Evolutionary conservation across 495 filamentous ascomycete genomes (phyloP).

Genomic region (Extremus antarcticus): DNA sequence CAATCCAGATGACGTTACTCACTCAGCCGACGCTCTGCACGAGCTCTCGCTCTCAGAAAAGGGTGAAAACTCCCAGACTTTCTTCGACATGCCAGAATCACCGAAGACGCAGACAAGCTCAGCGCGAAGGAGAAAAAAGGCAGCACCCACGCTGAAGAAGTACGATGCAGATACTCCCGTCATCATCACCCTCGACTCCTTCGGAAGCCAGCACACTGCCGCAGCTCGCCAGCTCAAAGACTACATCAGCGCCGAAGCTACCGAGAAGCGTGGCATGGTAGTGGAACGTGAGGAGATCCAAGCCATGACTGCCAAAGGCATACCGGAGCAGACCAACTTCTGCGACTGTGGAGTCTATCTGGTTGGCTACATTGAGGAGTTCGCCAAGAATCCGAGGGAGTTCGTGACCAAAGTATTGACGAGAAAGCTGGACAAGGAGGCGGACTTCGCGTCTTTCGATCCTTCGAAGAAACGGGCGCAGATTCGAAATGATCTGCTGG

Average conservation of each 20-base stretch:
- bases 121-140: conserved; percentile 4
- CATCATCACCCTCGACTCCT: conserved; percentile 85
- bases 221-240: conserved; percentile 59
- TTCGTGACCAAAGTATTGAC: conserved; percentile 50
- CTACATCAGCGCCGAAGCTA: conserved; percentile 65
- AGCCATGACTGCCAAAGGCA: conserved; percentile 56
- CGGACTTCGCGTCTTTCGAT: conserved; percentile 46
- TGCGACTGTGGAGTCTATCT: conserved; percentile 86
- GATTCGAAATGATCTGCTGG: conserved; percentile 43
- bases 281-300: conserved; percentile 41
- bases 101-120: background rate
- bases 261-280: conserved; percentile 53
- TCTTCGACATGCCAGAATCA: background rate
- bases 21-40: background rate
- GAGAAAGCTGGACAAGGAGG: conserved; percentile 34
- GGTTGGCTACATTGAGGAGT: conserved; percentile 70
- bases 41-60: conserved; percentile 7
- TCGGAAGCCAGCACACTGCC: conserved; percentile 48
- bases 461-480: conserved; percentile 42
- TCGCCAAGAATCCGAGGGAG: conserved; percentile 54
- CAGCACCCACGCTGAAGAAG: conserved; percentile 14
- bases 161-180: conserved; percentile 35
- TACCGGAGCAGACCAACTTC: conserved; percentile 73
- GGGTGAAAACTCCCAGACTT: background rate
- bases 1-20: no score